These are phyloP conservation scores for Neofusicoccum kwambonambiense DNA, from an alignment of 2,329 filamentous ascomycete genomes.

Conservation along the genomic window DNA sequence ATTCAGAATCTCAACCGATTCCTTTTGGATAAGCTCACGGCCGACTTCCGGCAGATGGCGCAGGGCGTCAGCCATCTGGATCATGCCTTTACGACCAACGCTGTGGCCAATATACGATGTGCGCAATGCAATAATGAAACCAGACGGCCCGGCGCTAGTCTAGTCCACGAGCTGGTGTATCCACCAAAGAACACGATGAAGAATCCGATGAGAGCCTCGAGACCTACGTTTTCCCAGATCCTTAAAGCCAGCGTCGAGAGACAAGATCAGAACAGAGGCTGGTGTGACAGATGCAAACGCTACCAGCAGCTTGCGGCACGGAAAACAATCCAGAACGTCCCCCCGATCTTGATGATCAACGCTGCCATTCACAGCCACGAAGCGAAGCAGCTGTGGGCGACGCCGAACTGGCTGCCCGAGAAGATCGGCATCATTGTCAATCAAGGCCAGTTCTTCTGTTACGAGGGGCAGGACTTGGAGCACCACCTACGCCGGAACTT, in stretches of 20 bases:
- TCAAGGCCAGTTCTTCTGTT: constrained; percentile 90
- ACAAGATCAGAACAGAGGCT: constrained; percentile 84
- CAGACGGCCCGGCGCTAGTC: constrained; percentile 72
- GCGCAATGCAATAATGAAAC: constrained; percentile 86
- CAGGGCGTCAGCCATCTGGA: constrained; percentile 62
- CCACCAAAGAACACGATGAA: constrained; percentile 59
- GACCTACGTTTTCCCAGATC: constrained; percentile 75
- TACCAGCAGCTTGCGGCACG: constrained; percentile 86
- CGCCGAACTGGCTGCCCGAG: constrained; percentile 85
- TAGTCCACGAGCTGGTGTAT: constrained; percentile 84
- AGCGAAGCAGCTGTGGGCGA: constrained; percentile 80
- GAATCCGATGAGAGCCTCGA: constrained; percentile 54
- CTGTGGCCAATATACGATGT: constrained; percentile 74
- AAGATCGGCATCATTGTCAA: constrained; percentile 92
- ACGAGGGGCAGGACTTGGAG: constrained; percentile 85
- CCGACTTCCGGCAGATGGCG: constrained; percentile 70
- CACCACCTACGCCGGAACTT: constrained; percentile 75
- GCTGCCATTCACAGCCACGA: constrained; percentile 71
- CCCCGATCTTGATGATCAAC: constrained; percentile 85
- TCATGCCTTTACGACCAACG: constrained; percentile 69
- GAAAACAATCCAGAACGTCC: constrained; percentile 79
- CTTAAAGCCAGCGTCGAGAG: constrained; percentile 91
- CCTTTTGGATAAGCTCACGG: constrained; percentile 74
- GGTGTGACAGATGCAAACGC: constrained; percentile 86
- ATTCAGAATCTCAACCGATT: constrained; percentile 86